Base-by-base conservation (phyloP, 495 filamentous ascomycete genomes). In the Lentithecium fluviatile region DNA sequence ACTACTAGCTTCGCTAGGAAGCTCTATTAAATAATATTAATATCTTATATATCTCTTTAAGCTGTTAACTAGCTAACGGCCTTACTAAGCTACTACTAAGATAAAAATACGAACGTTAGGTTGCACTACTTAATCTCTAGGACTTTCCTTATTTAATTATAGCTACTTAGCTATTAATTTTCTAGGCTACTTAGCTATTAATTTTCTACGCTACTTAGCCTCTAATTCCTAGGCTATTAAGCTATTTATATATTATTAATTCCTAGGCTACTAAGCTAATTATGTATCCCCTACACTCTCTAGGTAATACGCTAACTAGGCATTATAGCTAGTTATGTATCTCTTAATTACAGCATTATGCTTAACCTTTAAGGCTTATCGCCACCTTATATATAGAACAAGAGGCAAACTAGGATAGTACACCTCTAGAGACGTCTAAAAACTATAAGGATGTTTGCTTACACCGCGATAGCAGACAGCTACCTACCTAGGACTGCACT, bases 1-100 rank as follows among this genome's bases (percentile, higher is more conserved):
- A 50, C 13, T 20, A 20, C 15, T 50, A 50, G n/a, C n/a, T 50
- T n/a, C 17, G 17, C 15, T 50, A 50, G 26, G 17, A 50, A 15
- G n/a, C 15, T 6, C 13, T n/a, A 25, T 15, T 13, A 50, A 15
- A 25, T 24, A 50, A 50, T 50, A 50, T 50, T 50, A 50, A 19
- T 50, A 50, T 50, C 15, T n/a, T 20, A 50, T 50, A 50, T 20
- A 50, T 50, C 4, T 24, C 17, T 7, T n/a, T 50, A 50, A 25
- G 21, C 5, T 6, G 15, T 23, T 20, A 20, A 23, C 15, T 32
- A n/a, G 21, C 26, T 50, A 50, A 50, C 21, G 21, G 21, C 6
- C 46, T 50, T 25, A 50, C 15, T 7, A 50, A 50, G 15, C 10
- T 20, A 20, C 21, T 50, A 50, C 15, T 23, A 5, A 50, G 21